Base-by-base conservation (phyloP, 495 filamentous ascomycete genomes). In the Xylaria telfairii region DNA sequence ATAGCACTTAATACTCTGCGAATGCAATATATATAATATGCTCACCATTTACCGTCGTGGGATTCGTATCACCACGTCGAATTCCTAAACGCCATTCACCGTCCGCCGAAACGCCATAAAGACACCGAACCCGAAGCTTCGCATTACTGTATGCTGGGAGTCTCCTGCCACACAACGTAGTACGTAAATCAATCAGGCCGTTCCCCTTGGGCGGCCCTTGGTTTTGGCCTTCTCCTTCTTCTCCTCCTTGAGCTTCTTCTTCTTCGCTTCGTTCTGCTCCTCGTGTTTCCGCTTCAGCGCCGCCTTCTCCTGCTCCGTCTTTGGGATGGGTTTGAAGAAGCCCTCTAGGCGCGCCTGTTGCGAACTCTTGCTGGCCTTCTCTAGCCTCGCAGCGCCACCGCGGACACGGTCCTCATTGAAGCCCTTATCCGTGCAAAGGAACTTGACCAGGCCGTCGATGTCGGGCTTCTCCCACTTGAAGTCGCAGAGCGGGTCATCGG, bases 391-490 rank as follows among this genome's bases (percentile, higher is more conserved):
- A 2, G 91, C 95, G 19, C 87, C 95, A 51, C 83, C 88, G 37
- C 93, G 88, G 24, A 99, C 95, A 3, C 96, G 86, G 72, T 98
- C 96, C 79, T 98, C 96, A 65, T 89, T 95, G 86, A 99, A 99
- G 3, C 93, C 95, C 83, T 99, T 99, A 79, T 98, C 96, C 3
- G 85, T 87, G 9, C 96, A 96, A 3, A 99, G 83, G 82, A 92
- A 99, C 67, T 94, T 86, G 19, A 98, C 84, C 2, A 99, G 85
- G 0, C 92, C 95, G 4, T 98, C 94, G 6, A 95, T 83, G 75
- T 99, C 92, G 3, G 96, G 96, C 30, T 89, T 90, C 34, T 97
- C 93, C 96, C 96, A 99, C 81, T 97, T 97, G 84, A 98, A 97
- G 73, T 98, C 95, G 78, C 94, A 97, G 44, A 92, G 90, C 6